phyloP scores from a whole-genome alignment of 805 yeast species.

The Candida maris region DNA sequence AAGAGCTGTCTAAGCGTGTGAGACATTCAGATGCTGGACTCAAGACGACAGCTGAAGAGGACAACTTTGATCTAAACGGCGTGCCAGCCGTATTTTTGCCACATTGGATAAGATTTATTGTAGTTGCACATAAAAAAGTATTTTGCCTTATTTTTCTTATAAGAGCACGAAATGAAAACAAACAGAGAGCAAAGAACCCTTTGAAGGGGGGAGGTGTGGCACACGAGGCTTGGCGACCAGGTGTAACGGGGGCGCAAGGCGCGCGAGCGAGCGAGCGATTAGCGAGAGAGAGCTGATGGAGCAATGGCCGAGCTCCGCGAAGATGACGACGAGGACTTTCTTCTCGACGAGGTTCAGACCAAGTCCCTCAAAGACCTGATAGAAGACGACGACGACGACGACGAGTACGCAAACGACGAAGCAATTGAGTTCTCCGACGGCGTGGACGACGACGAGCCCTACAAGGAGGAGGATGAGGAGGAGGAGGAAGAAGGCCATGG shows the following conservation, averaged over 20 bases:
- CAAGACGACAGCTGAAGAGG: too few species aligned
- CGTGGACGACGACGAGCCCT: slow-evolving; percentile 12
- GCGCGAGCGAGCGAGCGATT: too few species aligned
- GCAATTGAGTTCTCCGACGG: slow-evolving; percentile 11
- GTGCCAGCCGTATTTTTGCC: neutral
- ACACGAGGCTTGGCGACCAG: too few species aligned
- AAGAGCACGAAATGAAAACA: neutral
- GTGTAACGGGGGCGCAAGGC: too few species aligned
- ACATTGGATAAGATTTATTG: too few species aligned
- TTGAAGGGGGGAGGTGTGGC: too few species aligned
- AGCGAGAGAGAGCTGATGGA: too few species aligned
- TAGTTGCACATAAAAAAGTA: neutral
- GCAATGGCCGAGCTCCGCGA: slow-evolving; percentile 4
- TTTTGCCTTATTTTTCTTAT: neutral
- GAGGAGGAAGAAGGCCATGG: neutral
- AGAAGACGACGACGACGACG: slow-evolving; percentile 19
- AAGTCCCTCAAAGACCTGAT: slow-evolving; percentile 26
- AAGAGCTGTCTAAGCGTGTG: too few species aligned
- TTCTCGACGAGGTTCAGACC: slow-evolving; percentile 24
- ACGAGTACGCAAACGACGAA: slow-evolving; percentile 15
- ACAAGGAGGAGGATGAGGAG: neutral
- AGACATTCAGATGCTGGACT: too few species aligned
- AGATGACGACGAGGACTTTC: slow-evolving; percentile 21
- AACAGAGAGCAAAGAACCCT: too few species aligned
- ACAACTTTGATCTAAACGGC: too few species aligned